Base-by-base conservation (phyloP, 352 stramenopile species). In the Globisporangium yorkense region DNA sequence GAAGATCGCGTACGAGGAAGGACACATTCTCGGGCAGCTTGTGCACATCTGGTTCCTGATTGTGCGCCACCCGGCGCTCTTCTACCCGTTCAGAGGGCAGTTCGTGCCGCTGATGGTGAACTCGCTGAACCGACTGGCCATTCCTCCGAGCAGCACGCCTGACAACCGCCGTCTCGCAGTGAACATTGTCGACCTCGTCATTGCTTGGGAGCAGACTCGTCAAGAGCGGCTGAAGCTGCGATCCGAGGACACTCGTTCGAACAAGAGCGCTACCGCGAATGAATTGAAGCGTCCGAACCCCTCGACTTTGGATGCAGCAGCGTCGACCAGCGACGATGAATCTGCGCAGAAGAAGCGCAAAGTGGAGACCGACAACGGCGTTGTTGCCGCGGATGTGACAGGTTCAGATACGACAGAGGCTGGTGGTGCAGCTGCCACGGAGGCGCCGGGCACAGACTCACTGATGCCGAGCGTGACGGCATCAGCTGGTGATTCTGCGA, bases 21-120 rank as follows among this genome's bases (percentile, higher is more conserved):
- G 87, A 7, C 97, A 98, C 63, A 91, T 94, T 18, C 72, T 98
- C 0, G 84, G 84, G 15, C 96, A 99, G 57, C 79, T 99, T 16
- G 95, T 98, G 47, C 96, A 99, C 78, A 96, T 99, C 65, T 99
- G 96, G 94, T 97, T 98, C 50, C 80, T 97, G 33, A 96, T 99
- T 61, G 95, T 98, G 50, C 84, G 88, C 33, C 94, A 99, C 68
- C 88, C 89, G 24, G 72, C 87, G 15, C 62, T 99, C 31, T 99
- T 99, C 65, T 95, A 92, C 62, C 75, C 76, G 18, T 95, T 97
- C 66, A 87, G 94, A 39, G 77, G 74, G 39, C 84, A 97, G 55
- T 98, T 99, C 70, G 82, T 99, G 20, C 83, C 91, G 29, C 87
- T 98, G 8, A 98, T 99, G 92, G 87, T 98, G 7, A 97, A 97